Base-by-base conservation (phyloP, 768 basidiomycete genomes). In the Omphalotus guepiniiformis region DNA sequence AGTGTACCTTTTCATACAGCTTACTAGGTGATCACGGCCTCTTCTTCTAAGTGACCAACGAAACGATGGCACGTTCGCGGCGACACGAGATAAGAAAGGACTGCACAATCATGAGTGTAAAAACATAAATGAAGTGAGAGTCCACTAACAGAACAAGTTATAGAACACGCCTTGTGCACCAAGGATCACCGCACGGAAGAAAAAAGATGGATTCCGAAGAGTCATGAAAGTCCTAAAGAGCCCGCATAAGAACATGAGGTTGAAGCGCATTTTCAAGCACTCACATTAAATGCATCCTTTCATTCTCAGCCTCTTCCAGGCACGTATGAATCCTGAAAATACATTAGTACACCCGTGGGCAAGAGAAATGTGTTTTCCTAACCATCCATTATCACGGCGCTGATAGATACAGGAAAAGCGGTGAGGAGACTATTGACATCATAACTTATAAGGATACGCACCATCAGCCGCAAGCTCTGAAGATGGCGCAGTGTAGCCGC, bases 301-400 rank as follows among this genome's bases (percentile, higher is more conserved):
- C 95, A 62, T 98, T 98, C 61, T 98, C 93, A 11, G 93, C 93
- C 69, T 96, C 95, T 61, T 93, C 87, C 15, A 96, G 70, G 36
- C 92, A 79, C 5, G 92, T 94, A 62, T 93, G 90, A 53, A 96
- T 96, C 93, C 93, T 93, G 29, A 79, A 71, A 66, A 72, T 79
- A 52, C 36, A 34, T 30, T 36, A 25, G 30, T 48, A 42, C 37
- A 11, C 48, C 35, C 6, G 49, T 40, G 16, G 53, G 40, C 6
- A 6, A 32, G 23, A 11, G 28, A 19, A 47, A 46, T 21, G 18
- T 48, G 19, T 3, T 19, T 32, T 22, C 30, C 70, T 39, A 41
- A 74, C 74, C 76, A 78, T 57, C 77, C 75, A 54, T 67, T 74
- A 55, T 79, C 78, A 21, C 76, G 71, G 28, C 70, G 71, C 77